Evolutionary conservation across 352 stramenopile species (phyloP).

Genomic region (Pythium phragmitis): DNA sequence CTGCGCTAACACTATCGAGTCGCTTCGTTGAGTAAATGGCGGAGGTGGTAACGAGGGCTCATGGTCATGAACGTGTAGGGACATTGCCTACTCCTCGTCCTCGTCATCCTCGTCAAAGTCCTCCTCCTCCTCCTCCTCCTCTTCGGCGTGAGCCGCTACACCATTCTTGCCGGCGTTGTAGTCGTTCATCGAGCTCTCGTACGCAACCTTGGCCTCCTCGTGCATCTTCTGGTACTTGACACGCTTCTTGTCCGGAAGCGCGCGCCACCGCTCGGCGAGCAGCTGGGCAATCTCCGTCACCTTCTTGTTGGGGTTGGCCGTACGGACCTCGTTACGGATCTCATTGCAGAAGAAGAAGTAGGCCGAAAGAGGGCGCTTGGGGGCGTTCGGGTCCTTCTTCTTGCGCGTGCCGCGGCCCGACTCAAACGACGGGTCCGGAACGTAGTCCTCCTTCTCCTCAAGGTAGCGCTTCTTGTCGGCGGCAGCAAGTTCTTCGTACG

Average conservation of each 20-base stretch:
- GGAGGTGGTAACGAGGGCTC: background rate
- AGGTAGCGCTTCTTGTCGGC: slow-evolving; percentile 86
- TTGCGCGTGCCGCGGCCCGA: slow-evolving; percentile 59
- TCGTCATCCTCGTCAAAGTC: slow-evolving; percentile 67
- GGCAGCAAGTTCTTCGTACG: slow-evolving; percentile 82
- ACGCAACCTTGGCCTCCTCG: slow-evolving; percentile 82
- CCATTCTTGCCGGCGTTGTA: slow-evolving; percentile 80
- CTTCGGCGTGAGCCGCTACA: slow-evolving; percentile 36
- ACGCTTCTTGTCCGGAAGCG: slow-evolving; percentile 92
- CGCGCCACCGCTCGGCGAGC: slow-evolving; percentile 83
- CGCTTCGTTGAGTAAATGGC: background rate
- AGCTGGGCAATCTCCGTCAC: slow-evolving; percentile 91
- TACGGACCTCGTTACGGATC: slow-evolving; percentile 86
- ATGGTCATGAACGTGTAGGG: background rate
- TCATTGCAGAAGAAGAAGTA: slow-evolving; percentile 97
- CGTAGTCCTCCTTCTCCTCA: slow-evolving; percentile 89
- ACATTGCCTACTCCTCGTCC: slow-evolving; percentile 55
- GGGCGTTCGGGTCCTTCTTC: slow-evolving; percentile 93
- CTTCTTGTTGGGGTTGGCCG: slow-evolving; percentile 93
- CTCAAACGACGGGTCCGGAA: slow-evolving; percentile 82
- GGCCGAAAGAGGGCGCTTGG: slow-evolving; percentile 93
- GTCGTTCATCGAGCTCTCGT: slow-evolving; percentile 87
- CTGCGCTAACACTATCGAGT: slow-evolving; percentile 26
- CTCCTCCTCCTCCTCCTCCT: slow-evolving; percentile 70
- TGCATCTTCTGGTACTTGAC: slow-evolving; percentile 88